phyloP scores from a whole-genome alignment of 352 stramenopile species.

The Pythium guiyangense region DNA sequence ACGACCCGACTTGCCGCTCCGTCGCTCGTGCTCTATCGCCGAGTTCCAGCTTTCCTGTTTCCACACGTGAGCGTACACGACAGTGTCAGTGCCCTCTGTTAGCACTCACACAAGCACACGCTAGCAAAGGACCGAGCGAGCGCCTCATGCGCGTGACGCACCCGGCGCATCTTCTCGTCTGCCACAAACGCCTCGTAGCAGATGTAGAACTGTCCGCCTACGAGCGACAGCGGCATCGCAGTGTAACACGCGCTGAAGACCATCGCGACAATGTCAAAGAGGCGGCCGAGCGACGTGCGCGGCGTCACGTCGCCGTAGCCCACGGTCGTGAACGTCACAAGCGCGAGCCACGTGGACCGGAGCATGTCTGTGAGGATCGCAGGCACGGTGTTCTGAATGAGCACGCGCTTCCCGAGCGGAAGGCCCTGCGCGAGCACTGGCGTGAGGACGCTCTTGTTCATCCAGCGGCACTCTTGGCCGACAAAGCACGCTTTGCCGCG shows the following conservation, averaged over 20 bases:
- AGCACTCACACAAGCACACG: no score
- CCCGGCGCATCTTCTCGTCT: conserved; percentile 24
- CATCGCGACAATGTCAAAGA: conserved; percentile 41
- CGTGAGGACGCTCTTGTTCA: conserved; percentile 36
- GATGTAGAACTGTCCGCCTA: conserved; percentile 54
- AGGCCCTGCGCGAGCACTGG: conserved; percentile 19
- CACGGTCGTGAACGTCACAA: conserved; percentile 45
- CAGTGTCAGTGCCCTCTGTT: background rate
- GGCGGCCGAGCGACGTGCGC: conserved; percentile 30
- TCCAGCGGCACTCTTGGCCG: conserved; percentile 27
- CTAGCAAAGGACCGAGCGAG: no score
- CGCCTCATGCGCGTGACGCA: conserved; percentile 2
- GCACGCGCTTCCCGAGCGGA: conserved; percentile 26
- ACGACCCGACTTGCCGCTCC: no score
- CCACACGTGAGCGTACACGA: background rate
- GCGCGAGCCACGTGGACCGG: conserved; percentile 42
- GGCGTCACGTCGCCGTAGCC: conserved; percentile 45
- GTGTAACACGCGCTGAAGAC: conserved; percentile 58
- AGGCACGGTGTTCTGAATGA: conserved; percentile 31
- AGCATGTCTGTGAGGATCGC: conserved; percentile 40
- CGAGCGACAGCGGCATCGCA: conserved; percentile 54
- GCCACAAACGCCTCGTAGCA: conserved; percentile 45
- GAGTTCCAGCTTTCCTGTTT: background rate
- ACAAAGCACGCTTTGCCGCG: conserved; percentile 38
- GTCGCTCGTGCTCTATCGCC: no score